Evolutionary conservation across 1,139 yeast species (phyloP).

Genomic region (Candida sp.): DNA sequence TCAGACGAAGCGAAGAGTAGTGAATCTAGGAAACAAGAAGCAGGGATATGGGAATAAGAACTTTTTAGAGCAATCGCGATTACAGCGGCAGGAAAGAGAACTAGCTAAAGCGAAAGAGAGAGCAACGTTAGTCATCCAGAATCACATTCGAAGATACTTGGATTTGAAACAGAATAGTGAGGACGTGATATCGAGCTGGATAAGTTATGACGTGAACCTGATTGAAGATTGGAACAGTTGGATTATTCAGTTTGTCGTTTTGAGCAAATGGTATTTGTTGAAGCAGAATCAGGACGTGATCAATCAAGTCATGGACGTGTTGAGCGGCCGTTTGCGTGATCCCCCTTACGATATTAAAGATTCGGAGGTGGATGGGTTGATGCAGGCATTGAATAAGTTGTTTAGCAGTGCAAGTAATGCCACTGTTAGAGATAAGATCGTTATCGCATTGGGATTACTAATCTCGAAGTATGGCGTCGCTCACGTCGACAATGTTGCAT

Average conservation of each 20-base stretch:
- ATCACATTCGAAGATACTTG: slow-evolving; percentile 40
- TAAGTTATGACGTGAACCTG: background rate
- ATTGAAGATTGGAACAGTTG: slow-evolving; percentile 10
- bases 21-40: slow-evolving; percentile 72
- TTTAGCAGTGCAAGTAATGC: background rate
- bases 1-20: slow-evolving; percentile 60
- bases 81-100: slow-evolving; percentile 72
- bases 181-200: slow-evolving; percentile 12
- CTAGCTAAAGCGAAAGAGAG: slow-evolving; percentile 49
- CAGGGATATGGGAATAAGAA: slow-evolving; percentile 21
- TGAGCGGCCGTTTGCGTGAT: background rate
- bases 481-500: background rate
- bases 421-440: background rate
- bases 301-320: background rate
- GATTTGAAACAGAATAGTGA: slow-evolving; percentile 21
- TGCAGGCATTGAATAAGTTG: slow-evolving; percentile 1
- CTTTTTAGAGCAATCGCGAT: slow-evolving; percentile 60
- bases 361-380: background rate
- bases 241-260: slow-evolving; percentile 13
- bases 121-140: slow-evolving; percentile 57
- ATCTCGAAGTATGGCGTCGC: background rate
- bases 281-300: slow-evolving; percentile 2
- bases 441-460: background rate
- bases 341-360: background rate
- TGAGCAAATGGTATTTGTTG: slow-evolving; percentile 17